Evolutionary conservation across 345 rosid genomes (phyloP).

Genomic region (Iberis pinnata): DNA sequence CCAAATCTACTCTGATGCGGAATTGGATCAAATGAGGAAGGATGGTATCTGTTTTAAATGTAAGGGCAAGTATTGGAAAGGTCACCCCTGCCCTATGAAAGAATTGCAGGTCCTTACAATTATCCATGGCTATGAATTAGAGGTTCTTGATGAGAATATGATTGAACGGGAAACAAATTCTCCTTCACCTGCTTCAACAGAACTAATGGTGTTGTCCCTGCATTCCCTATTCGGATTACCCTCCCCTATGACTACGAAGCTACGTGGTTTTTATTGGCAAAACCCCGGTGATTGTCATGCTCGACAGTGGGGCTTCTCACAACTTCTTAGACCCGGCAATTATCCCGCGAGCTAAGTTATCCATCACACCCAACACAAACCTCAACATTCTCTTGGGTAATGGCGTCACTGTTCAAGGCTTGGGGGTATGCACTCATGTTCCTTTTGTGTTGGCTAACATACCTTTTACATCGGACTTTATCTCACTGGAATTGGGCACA

Average conservation of each 20-base stretch:
- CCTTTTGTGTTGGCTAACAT: too few relatives aligned
- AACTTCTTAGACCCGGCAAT: not conserved
- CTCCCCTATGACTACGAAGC: not conserved
- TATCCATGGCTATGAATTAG: not conserved
- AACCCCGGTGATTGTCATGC: not conserved
- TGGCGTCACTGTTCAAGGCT: not conserved
- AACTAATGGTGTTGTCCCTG: not conserved
- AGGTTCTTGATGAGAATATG: not conserved
- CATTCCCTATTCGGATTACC: not conserved
- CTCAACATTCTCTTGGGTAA: not conserved
- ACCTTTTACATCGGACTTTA: not conserved
- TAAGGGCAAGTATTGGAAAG: not conserved
- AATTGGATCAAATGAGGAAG: not conserved
- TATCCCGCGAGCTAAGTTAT: not conserved
- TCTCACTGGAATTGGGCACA: not conserved
- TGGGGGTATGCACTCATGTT: not conserved
- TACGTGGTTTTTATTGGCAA: not conserved
- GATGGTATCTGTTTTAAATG: not conserved
- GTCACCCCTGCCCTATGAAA: not conserved
- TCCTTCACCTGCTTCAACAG: not conserved
- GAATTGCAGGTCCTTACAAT: not conserved
- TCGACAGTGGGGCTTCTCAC: not conserved
- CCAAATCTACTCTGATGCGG: not conserved
- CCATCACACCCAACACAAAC: too few relatives aligned
- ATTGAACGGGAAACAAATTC: not conserved